A percentile compares a stretch with the other conserved stretches of the same genome.
Evolutionary conservation across 176 grass and related monocot genomes (phyloP).

Genomic region (Oryza meridionalis): DNA sequence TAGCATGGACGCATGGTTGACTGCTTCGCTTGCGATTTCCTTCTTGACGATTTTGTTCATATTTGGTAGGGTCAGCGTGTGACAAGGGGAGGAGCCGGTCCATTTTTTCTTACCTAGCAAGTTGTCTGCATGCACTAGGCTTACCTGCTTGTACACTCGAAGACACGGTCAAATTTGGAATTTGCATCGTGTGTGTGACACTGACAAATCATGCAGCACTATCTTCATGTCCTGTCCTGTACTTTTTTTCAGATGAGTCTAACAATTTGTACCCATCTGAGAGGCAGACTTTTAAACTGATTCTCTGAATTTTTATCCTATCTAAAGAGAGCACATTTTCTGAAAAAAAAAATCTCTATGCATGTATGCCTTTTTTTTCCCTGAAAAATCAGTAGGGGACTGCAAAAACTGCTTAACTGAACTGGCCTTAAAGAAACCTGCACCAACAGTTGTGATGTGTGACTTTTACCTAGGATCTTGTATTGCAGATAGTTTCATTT

Average conservation of each 20-base stretch:
- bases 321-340: background rate
- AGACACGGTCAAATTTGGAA: slow-evolving; percentile 15
- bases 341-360: too few species aligned
- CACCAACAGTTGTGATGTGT: background rate
- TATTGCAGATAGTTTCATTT: background rate
- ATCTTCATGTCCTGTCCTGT: background rate
- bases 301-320: background rate
- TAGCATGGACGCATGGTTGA: slow-evolving; percentile 29
- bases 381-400: background rate
- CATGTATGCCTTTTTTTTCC: background rate
- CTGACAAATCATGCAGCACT: background rate
- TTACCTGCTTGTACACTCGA: background rate
- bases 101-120: slow-evolving; percentile 19
- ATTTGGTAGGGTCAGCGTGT: background rate
- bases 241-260: background rate
- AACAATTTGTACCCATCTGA: background rate
- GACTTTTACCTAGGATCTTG: background rate
- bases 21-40: slow-evolving; percentile 36
- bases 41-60: slow-evolving; percentile 18
- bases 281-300: background rate
- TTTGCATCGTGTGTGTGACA: slow-evolving; percentile 5
- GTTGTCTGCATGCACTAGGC: background rate
- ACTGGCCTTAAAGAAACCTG: background rate
- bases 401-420: background rate
- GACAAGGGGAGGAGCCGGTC: background rate